Conservation (phyloP, 116 monocot genomes). For the Cymodocea nodosa region DNA sequence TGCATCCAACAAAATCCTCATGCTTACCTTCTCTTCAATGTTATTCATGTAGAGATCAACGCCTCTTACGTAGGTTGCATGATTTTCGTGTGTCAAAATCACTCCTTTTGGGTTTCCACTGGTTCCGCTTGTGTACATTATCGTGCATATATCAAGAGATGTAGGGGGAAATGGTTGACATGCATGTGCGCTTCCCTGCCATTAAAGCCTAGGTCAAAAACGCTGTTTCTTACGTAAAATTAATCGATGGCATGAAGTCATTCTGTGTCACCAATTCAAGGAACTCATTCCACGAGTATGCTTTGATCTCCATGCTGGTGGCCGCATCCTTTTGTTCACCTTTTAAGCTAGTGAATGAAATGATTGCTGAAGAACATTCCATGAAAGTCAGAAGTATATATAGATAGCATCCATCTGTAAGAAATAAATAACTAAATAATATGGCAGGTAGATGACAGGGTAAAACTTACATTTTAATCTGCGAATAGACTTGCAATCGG, state of each 20-base stretch:
- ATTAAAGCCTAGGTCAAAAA: background rate
- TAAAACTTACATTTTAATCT: conserved; percentile 46
- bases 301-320: conserved; percentile 27
- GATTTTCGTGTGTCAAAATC: conserved; percentile 67
- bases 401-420: too few species aligned
- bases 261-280: conserved; percentile 21
- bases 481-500: conserved; percentile 23
- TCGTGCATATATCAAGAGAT: conserved; percentile 68
- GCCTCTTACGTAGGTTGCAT: conserved; percentile 45
- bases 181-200: conserved; percentile 51
- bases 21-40: conserved; percentile 74
- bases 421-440: too few species aligned
- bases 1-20: background rate
- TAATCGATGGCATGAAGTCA: background rate
- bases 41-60: conserved; percentile 63
- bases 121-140: conserved; percentile 98
- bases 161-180: conserved; percentile 42
- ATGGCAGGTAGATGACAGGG: background rate
- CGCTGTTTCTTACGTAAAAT: background rate
- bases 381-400: too few species aligned
- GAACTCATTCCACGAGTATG: conserved; percentile 75
- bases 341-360: conserved; percentile 45
- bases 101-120: conserved; percentile 87
- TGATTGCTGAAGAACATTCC: conserved; percentile 31
- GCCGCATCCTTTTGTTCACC: conserved; percentile 32